Conservation (phyloP, 495 filamentous ascomycete genomes). For the Daldinia caldariorum region DNA sequence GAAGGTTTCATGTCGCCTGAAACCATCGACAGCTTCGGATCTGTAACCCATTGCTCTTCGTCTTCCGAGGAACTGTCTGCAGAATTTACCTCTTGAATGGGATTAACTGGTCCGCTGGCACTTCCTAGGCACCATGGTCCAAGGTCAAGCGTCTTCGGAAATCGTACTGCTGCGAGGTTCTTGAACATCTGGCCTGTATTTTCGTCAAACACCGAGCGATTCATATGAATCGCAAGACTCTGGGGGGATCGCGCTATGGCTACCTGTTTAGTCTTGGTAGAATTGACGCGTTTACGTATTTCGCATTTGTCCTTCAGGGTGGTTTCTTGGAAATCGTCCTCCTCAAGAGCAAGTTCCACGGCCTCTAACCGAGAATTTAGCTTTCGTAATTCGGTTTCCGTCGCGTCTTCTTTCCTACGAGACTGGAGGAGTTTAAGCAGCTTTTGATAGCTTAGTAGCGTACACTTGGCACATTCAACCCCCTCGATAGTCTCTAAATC, state of each 20-base stretch:
- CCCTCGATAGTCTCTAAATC: slow-evolving; percentile 83
- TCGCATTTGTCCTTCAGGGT: slow-evolving; percentile 77
- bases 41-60: slow-evolving; percentile 71
- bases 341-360: slow-evolving; percentile 74
- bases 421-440: slow-evolving; percentile 53
- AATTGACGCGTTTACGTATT: slow-evolving; percentile 72
- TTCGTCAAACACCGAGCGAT: slow-evolving; percentile 91
- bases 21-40: slow-evolving; percentile 76
- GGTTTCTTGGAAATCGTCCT: slow-evolving; percentile 82
- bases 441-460: slow-evolving; percentile 64
- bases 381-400: slow-evolving; percentile 38
- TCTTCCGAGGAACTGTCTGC: slow-evolving; percentile 40
- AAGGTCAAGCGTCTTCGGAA: slow-evolving; percentile 77
- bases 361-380: slow-evolving; percentile 63
- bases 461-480: slow-evolving; percentile 93
- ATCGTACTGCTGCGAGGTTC: slow-evolving; percentile 80
- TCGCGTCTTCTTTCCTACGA: slow-evolving; percentile 30
- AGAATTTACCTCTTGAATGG: slow-evolving; percentile 24
- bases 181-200: slow-evolving; percentile 78
- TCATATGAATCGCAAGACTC: slow-evolving; percentile 85
- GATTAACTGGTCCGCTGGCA: slow-evolving; percentile 36
- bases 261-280: slow-evolving; percentile 88
- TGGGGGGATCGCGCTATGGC: slow-evolving; percentile 83
- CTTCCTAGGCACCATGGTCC: slow-evolving; percentile 80
- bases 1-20: slow-evolving; percentile 55